These are phyloP conservation scores for Stereocaulon alpinum DNA, from an alignment of 495 filamentous ascomycete genomes.

Conservation along the genomic window DNA sequence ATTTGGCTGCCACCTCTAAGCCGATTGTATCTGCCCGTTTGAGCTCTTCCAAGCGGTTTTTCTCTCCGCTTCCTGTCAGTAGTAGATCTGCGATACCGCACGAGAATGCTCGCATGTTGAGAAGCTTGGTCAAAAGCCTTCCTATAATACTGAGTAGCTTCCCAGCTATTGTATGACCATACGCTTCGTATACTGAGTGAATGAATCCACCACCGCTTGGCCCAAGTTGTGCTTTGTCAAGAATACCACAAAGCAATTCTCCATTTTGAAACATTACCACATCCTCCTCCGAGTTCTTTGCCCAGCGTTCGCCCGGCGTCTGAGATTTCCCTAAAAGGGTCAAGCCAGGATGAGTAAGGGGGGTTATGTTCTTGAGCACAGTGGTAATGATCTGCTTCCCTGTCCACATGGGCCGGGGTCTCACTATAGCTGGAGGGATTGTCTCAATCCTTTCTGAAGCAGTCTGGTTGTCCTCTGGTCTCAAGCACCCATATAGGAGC, in stretches of 20 bases:
- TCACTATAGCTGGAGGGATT: constrained; percentile 69
- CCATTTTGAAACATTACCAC: constrained; percentile 79
- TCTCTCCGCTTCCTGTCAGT: constrained; percentile 73
- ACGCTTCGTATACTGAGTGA: constrained; percentile 85
- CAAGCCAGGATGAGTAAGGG: constrained; percentile 60
- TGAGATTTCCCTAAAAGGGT: constrained; percentile 70
- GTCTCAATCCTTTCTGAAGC: constrained; percentile 59
- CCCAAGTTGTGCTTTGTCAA: constrained; percentile 94
- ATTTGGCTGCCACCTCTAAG: constrained; percentile 73
- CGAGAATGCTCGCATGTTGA: constrained; percentile 89
- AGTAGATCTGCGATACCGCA: constrained; percentile 96
- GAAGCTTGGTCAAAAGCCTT: constrained; percentile 74
- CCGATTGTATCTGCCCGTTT: constrained; percentile 62
- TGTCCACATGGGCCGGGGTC: constrained; percentile 81
- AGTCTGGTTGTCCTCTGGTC: constrained; percentile 82
- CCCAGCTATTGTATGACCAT: constrained; percentile 77
- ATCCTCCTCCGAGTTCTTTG: constrained; percentile 57
- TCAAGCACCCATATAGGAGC: constrained; percentile 75
- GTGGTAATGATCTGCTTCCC: constrained; percentile 96
- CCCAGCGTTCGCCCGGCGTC: constrained; percentile 68
- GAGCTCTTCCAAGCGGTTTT: constrained; percentile 56
- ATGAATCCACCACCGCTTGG: constrained; percentile 79
- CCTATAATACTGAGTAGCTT: constrained; percentile 81
- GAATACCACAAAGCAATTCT: constrained; percentile 77
- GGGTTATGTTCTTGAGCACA: constrained; percentile 83